Evolutionary conservation across 2,329 filamentous ascomycete species (phyloP), one percentile per base, ranked within the genome.

Genomic region (Cytospora mali): DNA sequence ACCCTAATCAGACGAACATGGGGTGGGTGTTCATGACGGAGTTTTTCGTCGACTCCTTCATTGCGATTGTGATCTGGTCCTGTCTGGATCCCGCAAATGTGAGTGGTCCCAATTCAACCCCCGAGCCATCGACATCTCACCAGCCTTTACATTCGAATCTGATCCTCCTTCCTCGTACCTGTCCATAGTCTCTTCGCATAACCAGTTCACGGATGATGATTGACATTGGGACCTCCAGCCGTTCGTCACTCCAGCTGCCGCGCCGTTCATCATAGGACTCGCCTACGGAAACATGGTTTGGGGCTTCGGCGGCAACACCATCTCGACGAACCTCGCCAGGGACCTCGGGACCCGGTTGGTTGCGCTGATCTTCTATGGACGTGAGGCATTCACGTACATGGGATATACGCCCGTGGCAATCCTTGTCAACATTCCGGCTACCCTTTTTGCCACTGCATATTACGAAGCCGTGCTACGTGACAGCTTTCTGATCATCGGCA

Each of bases 331-430:
- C 71, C 69, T 84, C 33, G 84, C 84, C 13, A 75, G 84, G 68
- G 84, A 87, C 69, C 74, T 87, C 16, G 84, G 84, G n/a, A 81
- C 82, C 1, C 79, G 84, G 21, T 80, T 86, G 28, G 84, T 86
- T 1, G 83, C 81, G 6, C 81, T 82, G 18, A 85, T 86, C 64
- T 85, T 86, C 72, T 84, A 77, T 66, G 81, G 82, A 55, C 69
- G 75, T 13, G 80, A 83, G 64, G 80, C 78, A 4, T 84, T 84
- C 68, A 72, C 62, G 0, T 64, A 61, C 48, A 64, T 64, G 58
- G 55, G 66, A 28, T 85, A 85, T 68, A 73, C 77, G 4, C 82
- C 82, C 71, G 85, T 86, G 54, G 74, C 77, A 1, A 80, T 86
- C 46, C 71, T 86, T 7, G 81, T 84, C 64, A 86, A 85, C 66